Evolutionary conservation across 306 rosid genomes (phyloP), one percentile per base, ranked within the genome.

Genomic region (Dalbergia cultrata): DNA sequence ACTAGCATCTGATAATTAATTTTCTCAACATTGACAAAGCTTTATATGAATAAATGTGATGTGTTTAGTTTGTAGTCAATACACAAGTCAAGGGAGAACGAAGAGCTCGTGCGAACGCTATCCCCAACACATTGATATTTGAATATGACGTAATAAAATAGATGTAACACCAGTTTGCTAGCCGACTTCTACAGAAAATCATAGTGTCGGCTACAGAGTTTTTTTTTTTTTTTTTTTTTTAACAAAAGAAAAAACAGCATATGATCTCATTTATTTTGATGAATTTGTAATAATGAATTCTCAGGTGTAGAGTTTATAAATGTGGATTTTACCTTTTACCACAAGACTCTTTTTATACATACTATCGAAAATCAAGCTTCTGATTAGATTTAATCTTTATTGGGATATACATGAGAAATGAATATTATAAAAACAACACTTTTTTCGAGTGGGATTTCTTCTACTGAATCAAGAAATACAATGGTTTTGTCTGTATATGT

Each of bases 51-150:
- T 44, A 16, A 63, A 53, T 18, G 18, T 21, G 43, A 54, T 54
- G 72, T 16, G 68, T 49, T 72, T 59, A 39, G 58, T 21, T 33
- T 41, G 34, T 70, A 35, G 79, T 70, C 75, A 75, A 84, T 61
- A 44, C 21, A 31, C 76, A 75, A 70, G 87, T 75, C 82, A 84
- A 61, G 58, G 14, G 45, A 77, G 81, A 73, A 67, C 77, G 72
- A 14, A 64, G 54, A 72, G 72, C 49, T 76, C 60, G 49, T 70
- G 71, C 72, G 2, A 53, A 31, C 60, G 49, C 72, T 57, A 43
- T 65, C 18, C 31, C 72, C 63, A 59, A 34, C 77, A 63, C n/a
- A 33, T 39, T 56, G 75, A 75, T 49, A 31, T 63, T 63, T 78
- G 79, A 78, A 54, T 19, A 53, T 66, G 85, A 67, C 83, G 52